These are phyloP conservation scores for Leccinum sublutescens DNA, from an alignment of 768 basidiomycete genomes.

Conservation along the genomic window DNA sequence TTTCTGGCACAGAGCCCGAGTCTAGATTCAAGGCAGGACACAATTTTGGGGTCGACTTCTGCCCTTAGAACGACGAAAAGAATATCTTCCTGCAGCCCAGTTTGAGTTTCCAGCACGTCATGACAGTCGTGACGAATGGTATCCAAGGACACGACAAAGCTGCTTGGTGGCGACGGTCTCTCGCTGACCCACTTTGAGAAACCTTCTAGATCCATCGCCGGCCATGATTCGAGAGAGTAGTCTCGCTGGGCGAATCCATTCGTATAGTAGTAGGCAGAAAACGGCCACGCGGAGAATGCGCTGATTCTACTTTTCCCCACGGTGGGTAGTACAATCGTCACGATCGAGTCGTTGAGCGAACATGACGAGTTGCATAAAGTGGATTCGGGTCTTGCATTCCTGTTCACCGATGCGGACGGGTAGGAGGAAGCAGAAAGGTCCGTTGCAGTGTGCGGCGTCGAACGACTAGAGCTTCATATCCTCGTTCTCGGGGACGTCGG, in stretches of 20 bases:
- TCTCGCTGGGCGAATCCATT: neutral
- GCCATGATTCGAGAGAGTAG: neutral
- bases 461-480: slow-evolving; percentile 5
- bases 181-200: slow-evolving; percentile 42
- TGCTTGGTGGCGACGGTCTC: slow-evolving; percentile 24
- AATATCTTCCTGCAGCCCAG: neutral
- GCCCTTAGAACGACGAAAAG: slow-evolving; percentile 4
- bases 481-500: neutral
- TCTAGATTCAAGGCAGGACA: slow-evolving; percentile 22
- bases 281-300: no score
- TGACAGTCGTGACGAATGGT: slow-evolving; percentile 14
- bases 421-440: slow-evolving; percentile 42
- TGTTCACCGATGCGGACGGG: no score
- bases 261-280: no score
- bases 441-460: slow-evolving; percentile 23
- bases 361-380: no score
- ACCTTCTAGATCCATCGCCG: slow-evolving; percentile 33
- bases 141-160: slow-evolving; percentile 42
- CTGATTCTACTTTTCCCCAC: no score
- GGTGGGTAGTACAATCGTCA: no score
- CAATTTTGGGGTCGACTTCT: slow-evolving; percentile 11
- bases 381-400: no score
- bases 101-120: neutral
- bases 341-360: no score
- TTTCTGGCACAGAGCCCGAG: slow-evolving; percentile 12